Evolutionary conservation across 495 filamentous ascomycete genomes (phyloP).

Genomic region (Lasiosphaeria hispida): DNA sequence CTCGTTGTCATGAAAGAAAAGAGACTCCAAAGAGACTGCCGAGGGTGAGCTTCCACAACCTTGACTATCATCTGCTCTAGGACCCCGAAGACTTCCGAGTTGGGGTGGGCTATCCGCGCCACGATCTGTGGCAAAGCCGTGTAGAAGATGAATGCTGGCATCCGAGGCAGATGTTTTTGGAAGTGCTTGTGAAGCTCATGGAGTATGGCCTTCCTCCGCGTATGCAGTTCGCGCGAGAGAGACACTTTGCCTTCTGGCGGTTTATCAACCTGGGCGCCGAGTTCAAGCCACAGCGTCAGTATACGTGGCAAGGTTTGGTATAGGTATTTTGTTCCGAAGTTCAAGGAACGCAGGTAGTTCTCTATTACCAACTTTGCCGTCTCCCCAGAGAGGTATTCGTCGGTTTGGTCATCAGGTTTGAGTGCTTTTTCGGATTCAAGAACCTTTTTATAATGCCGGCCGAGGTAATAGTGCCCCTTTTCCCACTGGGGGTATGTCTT

Average conservation of each 20-base stretch:
- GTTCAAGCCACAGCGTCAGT: slow-evolving; percentile 89
- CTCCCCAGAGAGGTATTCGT: slow-evolving; percentile 67
- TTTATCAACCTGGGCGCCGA: slow-evolving; percentile 71
- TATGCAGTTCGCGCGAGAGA: slow-evolving; percentile 56
- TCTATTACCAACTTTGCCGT: slow-evolving; percentile 85
- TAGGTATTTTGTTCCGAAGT: slow-evolving; percentile 88
- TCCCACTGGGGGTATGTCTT: slow-evolving; percentile 72
- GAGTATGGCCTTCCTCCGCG: slow-evolving; percentile 59
- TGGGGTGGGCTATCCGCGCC: slow-evolving; percentile 84
- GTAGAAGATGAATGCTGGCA: slow-evolving; percentile 89
- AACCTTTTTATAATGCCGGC: slow-evolving; percentile 96
- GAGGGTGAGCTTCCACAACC: slow-evolving; percentile 74
- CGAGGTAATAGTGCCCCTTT: slow-evolving; percentile 94
- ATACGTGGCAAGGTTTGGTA: slow-evolving; percentile 89
- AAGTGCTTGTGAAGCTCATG: slow-evolving; percentile 69
- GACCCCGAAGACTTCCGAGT: slow-evolving; percentile 67
- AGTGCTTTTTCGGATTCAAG: slow-evolving; percentile 83
- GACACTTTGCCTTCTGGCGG: slow-evolving; percentile 65
- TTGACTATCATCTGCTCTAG: slow-evolving; percentile 77
- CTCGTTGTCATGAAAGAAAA: slow-evolving; percentile 68
- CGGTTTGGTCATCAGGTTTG: slow-evolving; percentile 59
- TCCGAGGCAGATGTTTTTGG: slow-evolving; percentile 65
- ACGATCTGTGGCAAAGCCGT: slow-evolving; percentile 90
- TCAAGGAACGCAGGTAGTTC: slow-evolving; percentile 83
- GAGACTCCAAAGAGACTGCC: slow-evolving; percentile 91